Evolutionary conservation across 495 filamentous ascomycete species (phyloP), one percentile per base, ranked within the genome.

Genomic region (Aspergillus heteromorphus): DNA sequence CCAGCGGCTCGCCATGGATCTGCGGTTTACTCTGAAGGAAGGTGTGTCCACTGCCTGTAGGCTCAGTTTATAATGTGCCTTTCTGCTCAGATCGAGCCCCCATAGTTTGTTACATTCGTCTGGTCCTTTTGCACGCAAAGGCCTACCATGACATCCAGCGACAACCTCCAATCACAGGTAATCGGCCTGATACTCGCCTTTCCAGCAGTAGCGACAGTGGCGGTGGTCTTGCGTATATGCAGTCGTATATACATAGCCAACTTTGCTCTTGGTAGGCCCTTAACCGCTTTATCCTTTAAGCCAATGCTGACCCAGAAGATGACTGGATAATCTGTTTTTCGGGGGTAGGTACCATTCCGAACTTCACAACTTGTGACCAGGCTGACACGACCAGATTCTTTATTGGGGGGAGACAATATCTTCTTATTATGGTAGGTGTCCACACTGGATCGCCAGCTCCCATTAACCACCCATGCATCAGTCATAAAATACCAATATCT

Each of bases 401-500:
- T 58, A 61, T 17, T 61, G 55, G 59, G 59, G 51, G 23, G 59
- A 61, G 42, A 58, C 59, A 0, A 47, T 49, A n/a, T 55, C 59
- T 11, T 51, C 59, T 17, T 58, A 61, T 25, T 52, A 52, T 40
- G 55, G 51, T 55, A 55, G 36, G 43, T 21, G 42, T 14, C 31
- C 9, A 34, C 8, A 30, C 45, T 16, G 1, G 9, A 2, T 36
- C 21, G 16, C 36, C 10, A 1, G 11, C 27, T 14, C 7, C 14
- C n/a, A 8, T 2, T 16, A 27, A 23, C 41, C 30, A 40, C 45
- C 30, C 6, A 49, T 9, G 1, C 30, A 18, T 6, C 16, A 61
- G 77, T 73, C 36, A 80, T 80, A 61, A 77, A 76, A 20, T 73
- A 72, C 23, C 73, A 71, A 45, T 76, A 69, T 43, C 59, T 80